Conservation (phyloP, 1,284 basidiomycete genomes). For the Peniophora sp. region DNA sequence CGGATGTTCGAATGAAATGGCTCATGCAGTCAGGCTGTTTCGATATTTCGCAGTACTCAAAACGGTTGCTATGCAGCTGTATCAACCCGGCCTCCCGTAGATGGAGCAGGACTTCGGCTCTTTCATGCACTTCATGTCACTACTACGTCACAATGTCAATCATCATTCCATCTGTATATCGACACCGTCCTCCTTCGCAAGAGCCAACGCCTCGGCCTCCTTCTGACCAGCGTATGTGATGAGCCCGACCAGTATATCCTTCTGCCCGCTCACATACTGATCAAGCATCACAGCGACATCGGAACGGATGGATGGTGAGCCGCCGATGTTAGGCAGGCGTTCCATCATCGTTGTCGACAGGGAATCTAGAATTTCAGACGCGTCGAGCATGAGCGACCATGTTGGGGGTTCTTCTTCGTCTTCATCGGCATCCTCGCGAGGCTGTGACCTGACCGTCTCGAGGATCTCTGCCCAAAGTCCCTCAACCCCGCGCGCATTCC, state of each 20-base stretch:
- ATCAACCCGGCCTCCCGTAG: too few relatives aligned
- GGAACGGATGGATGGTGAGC: slow-evolving; percentile 30
- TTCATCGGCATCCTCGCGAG: slow-evolving; percentile 25
- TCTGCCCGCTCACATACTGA: slow-evolving; percentile 47
- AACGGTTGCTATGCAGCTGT: too few relatives aligned
- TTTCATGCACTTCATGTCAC: too few relatives aligned
- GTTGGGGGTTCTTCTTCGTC: slow-evolving; percentile 12
- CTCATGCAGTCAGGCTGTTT: too few relatives aligned
- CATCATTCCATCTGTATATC: slow-evolving; percentile 32
- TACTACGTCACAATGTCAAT: too few relatives aligned
- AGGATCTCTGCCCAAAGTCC: slow-evolving; percentile 56
- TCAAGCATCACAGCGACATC: slow-evolving; percentile 48
- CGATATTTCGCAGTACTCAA: too few relatives aligned
- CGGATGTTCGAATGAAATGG: too few relatives aligned
- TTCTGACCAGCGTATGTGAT: slow-evolving; percentile 37
- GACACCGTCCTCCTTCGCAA: slow-evolving; percentile 42
- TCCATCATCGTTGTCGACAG: slow-evolving; percentile 56
- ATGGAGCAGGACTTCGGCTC: too few relatives aligned
- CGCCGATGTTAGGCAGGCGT: slow-evolving; percentile 33
- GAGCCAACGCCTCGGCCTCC: slow-evolving; percentile 33
- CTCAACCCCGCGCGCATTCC: slow-evolving; percentile 44
- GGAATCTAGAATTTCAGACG: slow-evolving; percentile 52
- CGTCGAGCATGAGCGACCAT: slow-evolving; percentile 34
- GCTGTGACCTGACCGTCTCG: too few relatives aligned
- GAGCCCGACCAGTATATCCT: slow-evolving; percentile 29